These are phyloP conservation scores for Pugionium dolabratum DNA, from an alignment of 345 rosid genomes.

Conservation along the genomic window DNA sequence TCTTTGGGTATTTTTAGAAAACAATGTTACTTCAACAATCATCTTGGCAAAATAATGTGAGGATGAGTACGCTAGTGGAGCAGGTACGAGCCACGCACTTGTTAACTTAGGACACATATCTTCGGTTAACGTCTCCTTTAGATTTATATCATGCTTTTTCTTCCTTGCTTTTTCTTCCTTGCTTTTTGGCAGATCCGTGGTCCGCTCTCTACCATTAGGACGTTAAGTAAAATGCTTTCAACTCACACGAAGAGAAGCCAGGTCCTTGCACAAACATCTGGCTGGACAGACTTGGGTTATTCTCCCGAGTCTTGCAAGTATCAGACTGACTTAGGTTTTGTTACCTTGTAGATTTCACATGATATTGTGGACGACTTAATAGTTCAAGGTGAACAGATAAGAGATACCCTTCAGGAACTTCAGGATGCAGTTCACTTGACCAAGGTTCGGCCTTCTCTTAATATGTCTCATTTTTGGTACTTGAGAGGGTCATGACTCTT, in stretches of 20 bases:
- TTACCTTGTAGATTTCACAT: slow-evolving; percentile 58
- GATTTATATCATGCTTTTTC: no score
- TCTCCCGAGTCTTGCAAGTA: not conserved
- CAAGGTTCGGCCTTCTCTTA: slow-evolving; percentile 50
- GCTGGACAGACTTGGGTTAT: not conserved
- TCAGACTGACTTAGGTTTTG: slow-evolving; percentile 12
- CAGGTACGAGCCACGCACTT: slow-evolving; percentile 52
- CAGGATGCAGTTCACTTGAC: slow-evolving; percentile 88
- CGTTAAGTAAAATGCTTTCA: slow-evolving; percentile 79
- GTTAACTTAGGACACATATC: slow-evolving; percentile 6
- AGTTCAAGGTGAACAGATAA: slow-evolving; percentile 68
- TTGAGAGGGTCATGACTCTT: no score
- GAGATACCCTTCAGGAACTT: slow-evolving; percentile 78
- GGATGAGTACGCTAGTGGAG: slow-evolving; percentile 86
- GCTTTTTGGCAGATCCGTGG: slow-evolving; percentile 63
- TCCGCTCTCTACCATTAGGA: slow-evolving; percentile 77
- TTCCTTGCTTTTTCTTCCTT: no score
- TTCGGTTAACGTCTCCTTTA: slow-evolving; percentile 2
- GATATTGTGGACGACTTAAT: slow-evolving; percentile 82
- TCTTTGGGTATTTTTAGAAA: slow-evolving; percentile 51
- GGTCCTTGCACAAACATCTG: slow-evolving; percentile 46
- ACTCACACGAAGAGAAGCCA: slow-evolving; percentile 70
- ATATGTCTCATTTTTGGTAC: slow-evolving; percentile 19
- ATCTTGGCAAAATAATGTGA: slow-evolving; percentile 85
- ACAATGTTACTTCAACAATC: slow-evolving; percentile 81